Evolutionary conservation across 2,329 filamentous ascomycete species (phyloP), one percentile per base, ranked within the genome.

Genomic region (Arthrobotrys iridis): DNA sequence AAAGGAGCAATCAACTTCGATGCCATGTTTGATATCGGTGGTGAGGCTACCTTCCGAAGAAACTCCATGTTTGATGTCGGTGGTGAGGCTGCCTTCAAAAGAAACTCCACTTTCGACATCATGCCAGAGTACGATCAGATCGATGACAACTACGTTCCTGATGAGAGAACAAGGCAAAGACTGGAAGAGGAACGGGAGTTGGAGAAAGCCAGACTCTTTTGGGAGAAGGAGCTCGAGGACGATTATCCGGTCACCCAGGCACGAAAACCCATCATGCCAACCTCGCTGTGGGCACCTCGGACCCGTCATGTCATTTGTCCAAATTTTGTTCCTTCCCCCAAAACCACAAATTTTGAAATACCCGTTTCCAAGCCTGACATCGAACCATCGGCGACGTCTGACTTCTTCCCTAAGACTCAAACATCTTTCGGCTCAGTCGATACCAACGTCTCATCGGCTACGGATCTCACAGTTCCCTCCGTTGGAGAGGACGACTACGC

Each of bases 111-210:
- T 11, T 48, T 75, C 20, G 71, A 75, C 4, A 63, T 75, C 18
- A 26, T 75, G 26, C 71, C 71, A 8, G 71, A 75, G 24, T 75
- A 68, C 26, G 71, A 75, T 24, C 71, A 75, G 55, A 75, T 75
- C 37, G 71, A 75, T 37, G 71, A 75, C 33, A 55, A 55, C 18
- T 75, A 75, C 24, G 48, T 75, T 45, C 71, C 71, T 20, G 71
- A 75, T 13, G 71, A 75, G 18, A 46, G 71, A 40, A 75, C 71
- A 35, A 50, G 57, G 37, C 63, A 63, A 28, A 62, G 71, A 24
- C 20, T 75, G 41, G 71, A 75, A 52, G 71, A 75, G 30, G 71
- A 75, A 45, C 63, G 71, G 28, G 71, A 75, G 30, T 37, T 75
- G 40, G 71, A 67, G 37, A 68, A 65, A 22, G 71, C 71, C 4